Percentiles rank a stretch among this genome's conserved stretches.
phyloP scores from a whole-genome alignment of 768 basidiomycete genomes.

The Steccherinum ochraceum region DNA sequence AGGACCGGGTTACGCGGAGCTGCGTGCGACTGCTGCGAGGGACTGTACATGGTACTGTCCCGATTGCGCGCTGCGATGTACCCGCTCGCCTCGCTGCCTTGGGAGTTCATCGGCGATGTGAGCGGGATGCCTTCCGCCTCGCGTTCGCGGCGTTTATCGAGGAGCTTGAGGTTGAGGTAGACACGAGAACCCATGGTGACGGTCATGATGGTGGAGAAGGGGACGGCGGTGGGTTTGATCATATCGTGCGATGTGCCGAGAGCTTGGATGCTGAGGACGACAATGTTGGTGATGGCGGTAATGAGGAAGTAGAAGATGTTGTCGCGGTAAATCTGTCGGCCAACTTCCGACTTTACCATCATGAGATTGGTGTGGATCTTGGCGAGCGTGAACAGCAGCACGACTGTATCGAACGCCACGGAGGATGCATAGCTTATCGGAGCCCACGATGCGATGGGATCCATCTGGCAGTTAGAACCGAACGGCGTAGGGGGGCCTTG shows the following conservation, averaged over 20 bases:
- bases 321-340: constrained; percentile 6
- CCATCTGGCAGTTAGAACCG: constrained; percentile 30
- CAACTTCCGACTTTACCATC: constrained; percentile 4
- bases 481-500: constrained; percentile 22
- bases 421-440: constrained; percentile 28
- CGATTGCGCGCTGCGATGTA: background rate
- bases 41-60: background rate
- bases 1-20: background rate
- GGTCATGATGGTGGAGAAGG: constrained; percentile 18
- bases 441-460: constrained; percentile 27
- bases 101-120: background rate
- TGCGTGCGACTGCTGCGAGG: background rate
- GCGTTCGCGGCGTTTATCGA: constrained; percentile 1
- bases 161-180: constrained; percentile 12
- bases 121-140: background rate
- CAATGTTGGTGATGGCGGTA: constrained; percentile 12
- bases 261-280: constrained; percentile 11
- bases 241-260: constrained; percentile 7
- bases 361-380: constrained; percentile 4
- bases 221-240: constrained; percentile 10
- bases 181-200: constrained; percentile 23
- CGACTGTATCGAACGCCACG: constrained; percentile 24
- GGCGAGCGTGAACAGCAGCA: constrained; percentile 22
- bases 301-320: constrained; percentile 10
- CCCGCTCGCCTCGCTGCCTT: background rate